Conservation (phyloP, 2,329 filamentous ascomycete genomes). For the Talaromyces islandicus region DNA sequence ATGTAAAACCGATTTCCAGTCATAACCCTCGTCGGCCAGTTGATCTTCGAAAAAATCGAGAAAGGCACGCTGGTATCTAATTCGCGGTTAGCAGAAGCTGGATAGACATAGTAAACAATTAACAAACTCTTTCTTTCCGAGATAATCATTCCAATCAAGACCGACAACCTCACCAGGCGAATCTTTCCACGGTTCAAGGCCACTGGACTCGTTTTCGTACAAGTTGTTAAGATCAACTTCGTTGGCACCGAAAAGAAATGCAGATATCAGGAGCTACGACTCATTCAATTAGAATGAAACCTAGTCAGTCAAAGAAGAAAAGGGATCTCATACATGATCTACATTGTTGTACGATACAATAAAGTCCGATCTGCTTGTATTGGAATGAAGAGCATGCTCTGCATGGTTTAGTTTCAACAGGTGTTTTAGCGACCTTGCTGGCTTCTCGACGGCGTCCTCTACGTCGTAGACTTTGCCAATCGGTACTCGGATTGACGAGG, state of each 20-base stretch:
- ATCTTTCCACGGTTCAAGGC: slow-evolving; percentile 72
- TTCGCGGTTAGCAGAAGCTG: not conserved
- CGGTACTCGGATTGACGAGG: slow-evolving; percentile 45
- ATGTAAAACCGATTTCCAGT: slow-evolving; percentile 73
- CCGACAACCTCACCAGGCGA: slow-evolving; percentile 78
- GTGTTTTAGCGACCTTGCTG: slow-evolving; percentile 79
- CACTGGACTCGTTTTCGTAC: slow-evolving; percentile 69
- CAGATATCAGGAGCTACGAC: slow-evolving; percentile 64
- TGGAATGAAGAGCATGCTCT: slow-evolving; percentile 78
- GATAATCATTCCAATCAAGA: slow-evolving; percentile 78
- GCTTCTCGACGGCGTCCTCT: slow-evolving; percentile 72
- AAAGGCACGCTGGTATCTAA: slow-evolving; percentile 77
- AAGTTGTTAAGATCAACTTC: slow-evolving; percentile 68
- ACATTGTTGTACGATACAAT: slow-evolving; percentile 75
- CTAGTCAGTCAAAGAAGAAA: not conserved
- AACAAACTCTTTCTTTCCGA: slow-evolving; percentile 63
- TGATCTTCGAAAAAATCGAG: slow-evolving; percentile 95
- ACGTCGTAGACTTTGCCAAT: slow-evolving; percentile 70
- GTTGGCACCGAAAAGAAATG: slow-evolving; percentile 76
- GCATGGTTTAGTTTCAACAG: slow-evolving; percentile 86
- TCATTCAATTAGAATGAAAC: not conserved
- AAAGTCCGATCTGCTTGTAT: slow-evolving; percentile 37
- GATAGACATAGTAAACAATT: not conserved
- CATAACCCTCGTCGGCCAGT: slow-evolving; percentile 68
- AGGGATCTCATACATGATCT: slow-evolving; percentile 54